Conservation (phyloP, 768 basidiomycete species). For the Neoboletus magnificus region DNA sequence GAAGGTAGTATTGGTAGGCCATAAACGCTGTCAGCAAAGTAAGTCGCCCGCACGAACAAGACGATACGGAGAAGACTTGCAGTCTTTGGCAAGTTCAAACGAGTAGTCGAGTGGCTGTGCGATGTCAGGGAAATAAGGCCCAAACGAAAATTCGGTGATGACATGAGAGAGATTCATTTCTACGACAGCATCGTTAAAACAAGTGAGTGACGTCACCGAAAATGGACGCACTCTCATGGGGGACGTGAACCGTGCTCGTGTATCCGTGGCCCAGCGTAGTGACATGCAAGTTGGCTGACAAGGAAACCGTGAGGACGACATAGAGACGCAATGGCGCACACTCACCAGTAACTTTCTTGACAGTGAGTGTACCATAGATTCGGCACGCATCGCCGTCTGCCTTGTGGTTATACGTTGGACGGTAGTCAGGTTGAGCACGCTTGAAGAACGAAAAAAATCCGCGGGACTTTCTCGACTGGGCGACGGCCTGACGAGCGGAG, state of each 20-base stretch:
- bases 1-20: slow-evolving; percentile 92
- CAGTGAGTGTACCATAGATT: slow-evolving; percentile 75
- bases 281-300: slow-evolving; percentile 84
- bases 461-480: slow-evolving; percentile 72
- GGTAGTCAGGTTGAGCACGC: slow-evolving; percentile 45
- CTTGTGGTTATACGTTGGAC: slow-evolving; percentile 70
- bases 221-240: slow-evolving; percentile 67
- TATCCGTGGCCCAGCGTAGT: slow-evolving; percentile 97
- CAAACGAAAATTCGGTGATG: slow-evolving; percentile 96
- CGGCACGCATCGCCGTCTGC: slow-evolving; percentile 77
- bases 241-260: slow-evolving; percentile 79
- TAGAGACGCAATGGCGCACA: background rate
- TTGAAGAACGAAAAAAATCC: slow-evolving; percentile 64
- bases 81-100: slow-evolving; percentile 66
- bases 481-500: slow-evolving; percentile 64
- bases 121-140: slow-evolving; percentile 93
- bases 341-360: slow-evolving; percentile 87
- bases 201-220: background rate
- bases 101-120: slow-evolving; percentile 92
- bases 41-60: background rate
- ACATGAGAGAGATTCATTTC: slow-evolving; percentile 97
- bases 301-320: background rate
- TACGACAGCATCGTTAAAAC: slow-evolving; percentile 27
- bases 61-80: slow-evolving; percentile 33
- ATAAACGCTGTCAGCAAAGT: slow-evolving; percentile 59